Evolutionary conservation across 1,139 yeast species (phyloP).

Genomic region (Hyphopichia pseudoburtonii): DNA sequence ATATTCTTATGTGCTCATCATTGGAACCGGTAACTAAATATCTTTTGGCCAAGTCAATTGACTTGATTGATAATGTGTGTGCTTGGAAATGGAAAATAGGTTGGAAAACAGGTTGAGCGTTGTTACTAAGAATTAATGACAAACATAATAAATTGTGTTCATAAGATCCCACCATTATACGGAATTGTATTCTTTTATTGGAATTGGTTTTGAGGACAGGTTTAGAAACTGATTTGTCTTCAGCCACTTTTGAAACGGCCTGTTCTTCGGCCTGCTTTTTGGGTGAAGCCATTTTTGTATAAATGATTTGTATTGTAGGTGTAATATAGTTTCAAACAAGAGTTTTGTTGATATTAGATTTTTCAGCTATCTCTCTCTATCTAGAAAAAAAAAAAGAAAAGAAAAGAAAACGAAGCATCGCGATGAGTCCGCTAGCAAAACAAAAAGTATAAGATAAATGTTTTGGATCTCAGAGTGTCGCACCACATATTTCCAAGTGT

Average conservation of each 20-base stretch:
- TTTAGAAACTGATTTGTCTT: no score
- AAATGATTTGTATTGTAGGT: no score
- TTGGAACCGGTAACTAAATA: constrained; percentile 93
- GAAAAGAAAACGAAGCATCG: no score
- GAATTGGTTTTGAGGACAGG: background rate
- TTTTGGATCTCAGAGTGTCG: no score
- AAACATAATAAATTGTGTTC: constrained; percentile 90
- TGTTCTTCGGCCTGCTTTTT: background rate
- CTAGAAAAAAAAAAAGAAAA: no score
- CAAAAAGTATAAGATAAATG: no score
- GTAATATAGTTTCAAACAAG: no score
- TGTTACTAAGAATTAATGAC: constrained; percentile 47
- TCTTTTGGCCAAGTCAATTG: constrained; percentile 79
- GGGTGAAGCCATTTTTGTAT: no score
- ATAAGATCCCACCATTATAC: constrained; percentile 91
- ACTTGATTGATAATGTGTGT: constrained; percentile 82
- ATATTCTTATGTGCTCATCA: constrained; percentile 92
- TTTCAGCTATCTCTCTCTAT: no score
- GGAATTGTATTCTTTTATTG: constrained; percentile 41
- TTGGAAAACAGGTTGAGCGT: constrained; percentile 63
- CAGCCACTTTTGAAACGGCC: background rate
- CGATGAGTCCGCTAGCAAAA: no score
- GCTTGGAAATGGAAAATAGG: constrained; percentile 97
- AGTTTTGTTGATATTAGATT: no score
- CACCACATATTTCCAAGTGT: no score